Evolutionary conservation across 352 stramenopile genomes (phyloP), one percentile per base, ranked within the genome.

Genomic region (Achlya hypogyna): DNA sequence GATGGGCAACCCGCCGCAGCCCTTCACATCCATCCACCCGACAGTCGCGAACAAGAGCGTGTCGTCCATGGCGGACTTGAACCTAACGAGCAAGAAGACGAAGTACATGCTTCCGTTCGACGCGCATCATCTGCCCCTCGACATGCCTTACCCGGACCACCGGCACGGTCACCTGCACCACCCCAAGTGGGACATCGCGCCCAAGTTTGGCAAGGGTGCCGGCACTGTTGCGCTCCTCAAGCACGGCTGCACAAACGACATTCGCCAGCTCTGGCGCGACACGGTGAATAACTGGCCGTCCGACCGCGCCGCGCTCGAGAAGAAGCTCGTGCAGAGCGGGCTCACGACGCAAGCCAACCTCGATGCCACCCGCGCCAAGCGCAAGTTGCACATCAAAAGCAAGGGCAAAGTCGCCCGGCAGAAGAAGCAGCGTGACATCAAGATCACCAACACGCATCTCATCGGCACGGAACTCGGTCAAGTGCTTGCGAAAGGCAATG

Each of bases 371-470:
- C 82, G 84, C 43, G 80, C 82, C 29, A 81, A 90, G 63, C 82
- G 84, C 51, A 74, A 91, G 64, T 89, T 91, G 54, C 81, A 90
- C 52, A 82, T 89, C 64, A 91, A 89, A 67, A 43, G 47, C 47
- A 72, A 72, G n/a, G 67, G 54, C 20, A 93, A 89, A 69, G 88
- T 89, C 71, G 80, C 82, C 29, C 80, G 84, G 28, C 74, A 81
- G 71, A 79, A 82, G 49, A 92, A 92, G 72, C 83, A 91, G 65
- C 83, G 85, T 43, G 81, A 94, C 64, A 94, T 94, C 67, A 94
- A 94, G 73, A 92, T 94, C 54, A 90, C 83, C 8, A 94, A 94
- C 74, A 82, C 91, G 69, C 85, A 94, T 74, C 76, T 94, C 38
- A 90, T 91, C 63, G 85, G 83, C 71, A 94, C 85, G 27, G 87